These are phyloP conservation scores for Anastatica hierochuntica DNA, from an alignment of 345 rosid species.

Conservation along the genomic window DNA sequence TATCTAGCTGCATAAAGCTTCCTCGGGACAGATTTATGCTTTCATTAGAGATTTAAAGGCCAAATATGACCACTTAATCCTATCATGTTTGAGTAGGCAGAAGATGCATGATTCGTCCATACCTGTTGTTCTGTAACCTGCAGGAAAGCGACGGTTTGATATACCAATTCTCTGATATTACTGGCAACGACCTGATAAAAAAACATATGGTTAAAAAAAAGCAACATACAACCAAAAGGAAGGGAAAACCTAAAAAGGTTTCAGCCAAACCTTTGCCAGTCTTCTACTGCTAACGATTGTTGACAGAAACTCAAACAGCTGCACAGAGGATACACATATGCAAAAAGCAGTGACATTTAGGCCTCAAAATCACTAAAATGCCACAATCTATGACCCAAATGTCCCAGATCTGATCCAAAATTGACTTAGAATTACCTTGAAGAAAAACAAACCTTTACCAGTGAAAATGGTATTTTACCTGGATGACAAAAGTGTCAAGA, in stretches of 20 bases:
- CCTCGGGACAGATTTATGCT: not conserved
- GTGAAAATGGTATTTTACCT: conserved; percentile 36
- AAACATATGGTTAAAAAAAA: conserved; percentile 2
- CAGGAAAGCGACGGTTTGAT: conserved; percentile 67
- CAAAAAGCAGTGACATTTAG: conserved; percentile 21
- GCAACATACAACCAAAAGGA: conserved; percentile 1
- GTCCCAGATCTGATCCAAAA: not conserved
- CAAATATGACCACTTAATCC: not conserved
- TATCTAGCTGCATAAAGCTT: not conserved
- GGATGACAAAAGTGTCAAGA: conserved; percentile 82
- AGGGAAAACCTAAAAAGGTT: conserved; percentile 3
- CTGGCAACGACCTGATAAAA: conserved; percentile 41
- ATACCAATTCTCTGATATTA: conserved; percentile 65
- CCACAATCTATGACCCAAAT: not conserved
- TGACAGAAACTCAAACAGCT: conserved; percentile 85
- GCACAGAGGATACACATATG: conserved; percentile 21
- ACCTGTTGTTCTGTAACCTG: conserved; percentile 94
- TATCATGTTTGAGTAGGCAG: conserved; percentile 12
- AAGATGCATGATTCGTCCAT: conserved; percentile 10
- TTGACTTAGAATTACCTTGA: not conserved
- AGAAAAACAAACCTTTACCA: conserved; percentile 2
- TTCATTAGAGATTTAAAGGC: not conserved
- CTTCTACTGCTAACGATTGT: conserved; percentile 62
- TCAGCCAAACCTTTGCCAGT: conserved; percentile 52
- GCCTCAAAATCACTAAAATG: conserved; percentile 4